Conservation (phyloP, 257 asterid genomes). For the Vinca minor region DNA sequence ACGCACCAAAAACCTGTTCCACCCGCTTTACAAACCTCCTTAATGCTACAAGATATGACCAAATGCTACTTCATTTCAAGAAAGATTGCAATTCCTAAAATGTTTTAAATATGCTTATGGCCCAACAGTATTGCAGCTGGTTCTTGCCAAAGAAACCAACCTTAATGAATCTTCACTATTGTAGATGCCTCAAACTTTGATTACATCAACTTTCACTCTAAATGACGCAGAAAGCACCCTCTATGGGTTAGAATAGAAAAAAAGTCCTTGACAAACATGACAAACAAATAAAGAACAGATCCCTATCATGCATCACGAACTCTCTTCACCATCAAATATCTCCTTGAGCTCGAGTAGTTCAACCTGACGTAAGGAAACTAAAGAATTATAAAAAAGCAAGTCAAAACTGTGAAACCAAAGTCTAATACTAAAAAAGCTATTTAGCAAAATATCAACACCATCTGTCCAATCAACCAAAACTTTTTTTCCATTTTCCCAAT, state of each 20-base stretch:
- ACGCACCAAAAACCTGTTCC: slow-evolving; percentile 63
- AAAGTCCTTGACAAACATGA: neutral
- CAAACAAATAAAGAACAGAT: neutral
- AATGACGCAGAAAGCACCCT: neutral
- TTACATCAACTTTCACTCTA: slow-evolving; percentile 25
- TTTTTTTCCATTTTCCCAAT: neutral
- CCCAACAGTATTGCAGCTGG: slow-evolving; percentile 29
- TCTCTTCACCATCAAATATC: slow-evolving; percentile 14
- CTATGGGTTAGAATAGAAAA: neutral
- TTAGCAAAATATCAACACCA: neutral
- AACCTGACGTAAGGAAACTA: slow-evolving; percentile 59
- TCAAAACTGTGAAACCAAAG: neutral
- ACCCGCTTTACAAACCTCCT: slow-evolving; percentile 22
- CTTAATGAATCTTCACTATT: neutral
- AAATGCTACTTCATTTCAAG: slow-evolving; percentile 19
- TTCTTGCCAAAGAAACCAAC: neutral
- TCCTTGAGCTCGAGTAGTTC: slow-evolving; percentile 18
- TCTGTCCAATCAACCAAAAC: neutral
- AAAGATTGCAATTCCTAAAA: slow-evolving; percentile 1
- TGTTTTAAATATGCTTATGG: neutral
- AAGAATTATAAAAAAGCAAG: slow-evolving; percentile 66
- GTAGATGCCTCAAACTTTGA: neutral
- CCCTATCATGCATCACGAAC: neutral
- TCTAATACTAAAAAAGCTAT: too few species aligned
- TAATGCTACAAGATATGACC: slow-evolving; percentile 10